A percentile compares a stretch with the other conserved stretches of the same genome.
phyloP scores from a whole-genome alignment of 148 eudicot species.

The Oxyria digyna region DNA sequence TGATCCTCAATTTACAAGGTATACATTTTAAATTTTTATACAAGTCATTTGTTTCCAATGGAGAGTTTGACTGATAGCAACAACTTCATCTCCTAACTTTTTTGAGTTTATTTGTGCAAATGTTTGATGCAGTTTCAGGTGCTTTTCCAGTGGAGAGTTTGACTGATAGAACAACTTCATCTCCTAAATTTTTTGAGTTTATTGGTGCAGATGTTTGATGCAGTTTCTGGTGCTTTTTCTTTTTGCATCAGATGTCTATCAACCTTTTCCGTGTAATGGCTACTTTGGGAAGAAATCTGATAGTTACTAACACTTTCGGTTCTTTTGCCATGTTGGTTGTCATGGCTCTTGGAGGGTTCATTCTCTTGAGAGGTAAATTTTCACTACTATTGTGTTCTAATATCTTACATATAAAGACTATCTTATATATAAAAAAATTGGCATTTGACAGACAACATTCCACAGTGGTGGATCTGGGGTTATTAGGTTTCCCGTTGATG shows the following conservation, averaged over 20 bases:
- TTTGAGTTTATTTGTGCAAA: no score
- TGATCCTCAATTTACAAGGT: conserved; percentile 82
- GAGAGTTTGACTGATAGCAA: background rate
- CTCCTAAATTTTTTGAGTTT: background rate
- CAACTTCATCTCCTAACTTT: no score
- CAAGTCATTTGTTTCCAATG: background rate
- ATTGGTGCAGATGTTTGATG: conserved; percentile 46
- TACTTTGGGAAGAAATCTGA: conserved; percentile 74
- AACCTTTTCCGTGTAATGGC: conserved; percentile 87
- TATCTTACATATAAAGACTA: background rate
- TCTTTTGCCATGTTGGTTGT: conserved; percentile 85
- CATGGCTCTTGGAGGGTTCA: conserved; percentile 93
- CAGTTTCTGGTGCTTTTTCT: conserved; percentile 67
- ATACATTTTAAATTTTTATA: no score
- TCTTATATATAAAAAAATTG: conserved; percentile 6
- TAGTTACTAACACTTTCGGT: conserved; percentile 94
- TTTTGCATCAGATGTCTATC: conserved; percentile 91
- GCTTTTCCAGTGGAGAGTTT: no score
- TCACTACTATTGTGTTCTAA: background rate
- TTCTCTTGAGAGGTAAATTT: conserved; percentile 69
- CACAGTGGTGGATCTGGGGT: conserved; percentile 88
- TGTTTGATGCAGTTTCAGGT: no score
- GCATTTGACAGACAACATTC: conserved; percentile 44
- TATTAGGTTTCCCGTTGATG: conserved; percentile 99
- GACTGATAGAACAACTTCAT: no score